A percentile compares a stretch with the other conserved stretches of the same genome.
phyloP scores from a whole-genome alignment of 305 asterid species.

The Fraxinus sp. region DNA sequence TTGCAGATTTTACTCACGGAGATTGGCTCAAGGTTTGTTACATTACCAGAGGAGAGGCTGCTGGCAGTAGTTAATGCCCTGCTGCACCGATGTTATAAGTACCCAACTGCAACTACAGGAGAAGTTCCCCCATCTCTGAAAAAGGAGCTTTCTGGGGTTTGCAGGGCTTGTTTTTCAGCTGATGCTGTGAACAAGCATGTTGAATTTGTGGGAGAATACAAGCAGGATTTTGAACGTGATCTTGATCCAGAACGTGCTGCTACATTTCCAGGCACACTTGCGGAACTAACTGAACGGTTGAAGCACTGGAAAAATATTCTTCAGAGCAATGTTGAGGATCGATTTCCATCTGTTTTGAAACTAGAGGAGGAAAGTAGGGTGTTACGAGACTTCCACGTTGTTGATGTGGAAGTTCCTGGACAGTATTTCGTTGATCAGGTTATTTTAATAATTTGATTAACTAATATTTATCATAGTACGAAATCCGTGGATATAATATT shows the following conservation, averaged over 20 bases:
- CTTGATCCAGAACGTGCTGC: constrained; percentile 98
- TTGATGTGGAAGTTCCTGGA: constrained; percentile 99
- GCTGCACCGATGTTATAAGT: constrained; percentile 99
- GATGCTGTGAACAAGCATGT: constrained; percentile 99
- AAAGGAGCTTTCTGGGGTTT: constrained; percentile 99
- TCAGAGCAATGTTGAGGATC: constrained; percentile 96
- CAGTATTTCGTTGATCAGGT: constrained; percentile 97
- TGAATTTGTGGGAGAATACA: constrained; percentile 96
- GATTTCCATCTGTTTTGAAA: constrained; percentile 95
- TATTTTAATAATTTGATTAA: constrained; percentile 15
- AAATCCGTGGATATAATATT: neutral
- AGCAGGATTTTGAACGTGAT: constrained; percentile 96
- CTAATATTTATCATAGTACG: neutral
- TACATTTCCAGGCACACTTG: constrained; percentile 91
- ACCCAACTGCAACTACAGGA: constrained; percentile 97
- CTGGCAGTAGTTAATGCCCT: constrained; percentile 97
- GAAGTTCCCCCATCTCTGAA: constrained; percentile 98
- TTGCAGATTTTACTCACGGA: constrained; percentile 89
- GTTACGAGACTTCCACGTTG: constrained; percentile 91
- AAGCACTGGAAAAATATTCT: constrained; percentile 98
- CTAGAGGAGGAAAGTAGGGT: constrained; percentile 99
- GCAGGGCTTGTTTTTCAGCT: constrained; percentile 98
- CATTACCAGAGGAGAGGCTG: constrained; percentile 97
- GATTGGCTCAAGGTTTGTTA: constrained; percentile 94
- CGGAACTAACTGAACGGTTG: constrained; percentile 88